phyloP scores from a whole-genome alignment of 2,329 filamentous ascomycete genomes.

The Trichoderma guizhouense region DNA sequence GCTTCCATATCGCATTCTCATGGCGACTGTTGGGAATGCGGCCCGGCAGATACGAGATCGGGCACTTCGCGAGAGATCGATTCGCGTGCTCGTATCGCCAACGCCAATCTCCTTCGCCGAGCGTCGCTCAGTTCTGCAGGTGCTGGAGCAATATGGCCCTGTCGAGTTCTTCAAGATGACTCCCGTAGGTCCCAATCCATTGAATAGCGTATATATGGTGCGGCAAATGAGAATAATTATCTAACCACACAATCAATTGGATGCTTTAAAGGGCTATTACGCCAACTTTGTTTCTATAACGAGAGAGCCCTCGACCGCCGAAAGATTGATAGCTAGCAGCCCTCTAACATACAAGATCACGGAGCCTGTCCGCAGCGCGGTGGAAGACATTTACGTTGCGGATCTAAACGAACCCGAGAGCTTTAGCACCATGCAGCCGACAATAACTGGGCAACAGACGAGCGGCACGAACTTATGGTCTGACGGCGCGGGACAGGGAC shows the following conservation, averaged over 20 bases:
- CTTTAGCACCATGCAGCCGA: constrained; percentile 16
- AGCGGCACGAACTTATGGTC: neutral
- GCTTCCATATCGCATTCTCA: neutral
- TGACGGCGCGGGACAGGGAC: constrained; percentile 26
- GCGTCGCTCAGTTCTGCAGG: constrained; percentile 52
- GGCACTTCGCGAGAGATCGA: constrained; percentile 34
- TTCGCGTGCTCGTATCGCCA: constrained; percentile 52
- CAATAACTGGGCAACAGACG: neutral
- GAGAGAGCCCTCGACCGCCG: constrained; percentile 38
- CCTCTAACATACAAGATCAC: constrained; percentile 47
- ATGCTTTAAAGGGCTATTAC: constrained; percentile 39
- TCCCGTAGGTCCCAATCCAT: constrained; percentile 20
- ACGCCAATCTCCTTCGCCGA: constrained; percentile 51
- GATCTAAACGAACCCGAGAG: constrained; percentile 27
- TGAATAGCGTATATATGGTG: neutral
- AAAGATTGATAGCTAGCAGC: constrained; percentile 40
- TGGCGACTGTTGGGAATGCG: constrained; percentile 19
- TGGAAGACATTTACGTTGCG: constrained; percentile 32
- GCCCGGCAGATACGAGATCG: constrained; percentile 16
- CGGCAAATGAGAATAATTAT: neutral
- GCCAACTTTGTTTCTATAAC: constrained; percentile 51
- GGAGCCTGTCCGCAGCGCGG: constrained; percentile 25
- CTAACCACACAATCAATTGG: constrained; percentile 14
- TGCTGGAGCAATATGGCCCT: constrained; percentile 47
- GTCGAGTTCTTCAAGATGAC: constrained; percentile 51